Evolutionary conservation across 2,329 filamentous ascomycete genomes (phyloP).

Genomic region (Pseudogymnoascus sp.): DNA sequence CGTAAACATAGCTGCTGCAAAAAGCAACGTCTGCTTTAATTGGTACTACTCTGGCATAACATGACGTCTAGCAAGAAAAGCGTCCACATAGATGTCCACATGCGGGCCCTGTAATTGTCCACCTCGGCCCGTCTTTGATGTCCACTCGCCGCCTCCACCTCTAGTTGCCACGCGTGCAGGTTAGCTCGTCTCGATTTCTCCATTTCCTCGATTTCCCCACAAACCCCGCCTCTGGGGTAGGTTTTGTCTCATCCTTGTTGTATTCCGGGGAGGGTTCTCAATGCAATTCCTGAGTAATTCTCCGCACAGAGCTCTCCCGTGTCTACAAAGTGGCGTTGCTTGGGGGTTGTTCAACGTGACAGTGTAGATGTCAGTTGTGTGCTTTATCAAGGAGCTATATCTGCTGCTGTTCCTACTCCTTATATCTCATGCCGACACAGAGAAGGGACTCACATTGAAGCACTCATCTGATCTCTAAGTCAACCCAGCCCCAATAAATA

Average conservation of each 20-base stretch:
- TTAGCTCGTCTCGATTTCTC: not conserved
- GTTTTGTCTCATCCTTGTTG: not conserved
- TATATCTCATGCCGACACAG: not conserved
- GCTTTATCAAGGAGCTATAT: not conserved
- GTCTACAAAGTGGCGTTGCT: not conserved
- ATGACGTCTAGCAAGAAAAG: not conserved
- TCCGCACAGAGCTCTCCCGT: not conserved
- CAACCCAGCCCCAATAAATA: not conserved
- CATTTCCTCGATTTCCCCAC: not conserved
- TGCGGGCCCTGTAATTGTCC: not conserved
- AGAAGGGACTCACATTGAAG: not conserved
- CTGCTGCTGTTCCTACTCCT: not conserved
- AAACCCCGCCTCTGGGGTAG: not conserved
- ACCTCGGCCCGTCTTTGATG: not conserved
- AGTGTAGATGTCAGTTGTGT: not conserved
- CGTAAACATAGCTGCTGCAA: not conserved
- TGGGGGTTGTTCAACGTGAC: not conserved
- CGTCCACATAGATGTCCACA: not conserved
- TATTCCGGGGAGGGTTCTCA: not conserved
- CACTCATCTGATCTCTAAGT: not conserved
- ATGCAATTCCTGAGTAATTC: not conserved
- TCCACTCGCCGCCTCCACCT: not conserved
- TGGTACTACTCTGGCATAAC: not conserved
- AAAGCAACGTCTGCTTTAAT: not conserved
- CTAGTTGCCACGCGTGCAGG: not conserved